Evolutionary conservation across 2,329 filamentous ascomycete genomes (phyloP).

Genomic region (Claviceps pazoutovae): DNA sequence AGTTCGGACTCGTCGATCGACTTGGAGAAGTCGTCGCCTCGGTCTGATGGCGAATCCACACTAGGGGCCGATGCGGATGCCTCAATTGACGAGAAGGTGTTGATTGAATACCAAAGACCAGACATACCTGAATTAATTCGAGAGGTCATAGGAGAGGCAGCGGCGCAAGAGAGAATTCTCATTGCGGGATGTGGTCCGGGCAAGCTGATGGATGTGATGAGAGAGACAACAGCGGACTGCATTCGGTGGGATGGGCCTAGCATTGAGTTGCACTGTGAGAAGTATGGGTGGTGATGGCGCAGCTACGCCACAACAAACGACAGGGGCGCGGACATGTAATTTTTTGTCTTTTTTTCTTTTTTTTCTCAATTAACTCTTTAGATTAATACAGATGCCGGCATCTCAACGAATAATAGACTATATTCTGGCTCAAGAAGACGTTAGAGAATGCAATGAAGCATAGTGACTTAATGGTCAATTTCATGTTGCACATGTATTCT

Average conservation of each 20-base stretch:
- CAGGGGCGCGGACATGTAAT: no score
- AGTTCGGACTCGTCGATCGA: conserved; percentile 1
- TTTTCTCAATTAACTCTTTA: no score
- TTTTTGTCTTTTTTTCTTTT: no score
- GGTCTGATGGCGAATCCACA: conserved; percentile 9
- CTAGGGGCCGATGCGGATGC: background rate
- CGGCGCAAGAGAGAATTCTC: conserved; percentile 20
- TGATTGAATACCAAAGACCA: conserved; percentile 21
- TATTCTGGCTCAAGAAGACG: no score
- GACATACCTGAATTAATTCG: conserved; percentile 23
- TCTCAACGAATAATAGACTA: no score
- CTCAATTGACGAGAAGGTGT: conserved; percentile 6
- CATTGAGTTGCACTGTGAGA: conserved; percentile 34
- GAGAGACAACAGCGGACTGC: conserved; percentile 24
- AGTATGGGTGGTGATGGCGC: conserved; percentile 28
- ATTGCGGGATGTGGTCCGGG: conserved; percentile 34
- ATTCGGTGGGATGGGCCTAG: conserved; percentile 28
- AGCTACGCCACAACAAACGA: no score
- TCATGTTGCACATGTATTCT: no score
- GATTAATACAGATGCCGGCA: no score
- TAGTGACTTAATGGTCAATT: no score
- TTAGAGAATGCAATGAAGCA: no score
- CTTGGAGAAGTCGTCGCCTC: conserved; percentile 8
- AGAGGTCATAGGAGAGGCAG: conserved; percentile 14
- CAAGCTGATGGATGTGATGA: conserved; percentile 26